phyloP scores from a whole-genome alignment of 495 filamentous ascomycete genomes.

The Chaetomidium leptoderma region DNA sequence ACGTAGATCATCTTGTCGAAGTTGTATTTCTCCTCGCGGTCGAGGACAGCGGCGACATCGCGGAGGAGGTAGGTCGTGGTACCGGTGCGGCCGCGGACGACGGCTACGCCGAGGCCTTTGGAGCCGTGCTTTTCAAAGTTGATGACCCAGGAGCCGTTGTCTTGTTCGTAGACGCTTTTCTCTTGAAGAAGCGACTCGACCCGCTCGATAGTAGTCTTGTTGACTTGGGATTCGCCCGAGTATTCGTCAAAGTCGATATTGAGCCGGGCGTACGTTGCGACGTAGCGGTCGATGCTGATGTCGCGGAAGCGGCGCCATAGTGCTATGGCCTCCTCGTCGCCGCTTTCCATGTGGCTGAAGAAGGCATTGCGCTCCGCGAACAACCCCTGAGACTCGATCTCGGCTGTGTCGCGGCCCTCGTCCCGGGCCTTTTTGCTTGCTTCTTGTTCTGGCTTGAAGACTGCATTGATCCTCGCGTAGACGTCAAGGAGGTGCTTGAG shows the following conservation, averaged over 20 bases:
- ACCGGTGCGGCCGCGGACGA: conserved; percentile 57
- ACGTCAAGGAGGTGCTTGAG: conserved; percentile 61
- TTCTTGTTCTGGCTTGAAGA: conserved; percentile 53
- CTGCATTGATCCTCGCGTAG: conserved; percentile 57
- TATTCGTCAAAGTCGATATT: conserved; percentile 93
- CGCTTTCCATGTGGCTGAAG: conserved; percentile 87
- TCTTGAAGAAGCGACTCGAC: conserved; percentile 61
- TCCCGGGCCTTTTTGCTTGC: conserved; percentile 41
- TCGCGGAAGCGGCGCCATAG: conserved; percentile 85
- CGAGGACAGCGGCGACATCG: conserved; percentile 58
- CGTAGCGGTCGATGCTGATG: conserved; percentile 80
- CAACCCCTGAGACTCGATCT: conserved; percentile 46
- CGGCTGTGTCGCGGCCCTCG: conserved; percentile 46
- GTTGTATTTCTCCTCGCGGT: conserved; percentile 53
- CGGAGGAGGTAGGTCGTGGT: conserved; percentile 61
- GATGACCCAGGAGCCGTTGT: conserved; percentile 81
- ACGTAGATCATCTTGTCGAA: conserved; percentile 69
- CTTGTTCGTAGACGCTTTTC: conserved; percentile 67
- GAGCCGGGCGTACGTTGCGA: conserved; percentile 40
- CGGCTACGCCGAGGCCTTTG: conserved; percentile 52
- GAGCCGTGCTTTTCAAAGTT: conserved; percentile 72
- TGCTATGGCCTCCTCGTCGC: conserved; percentile 67
- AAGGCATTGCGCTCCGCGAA: conserved; percentile 65
- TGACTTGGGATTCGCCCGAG: conserved; percentile 85
- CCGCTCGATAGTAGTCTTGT: conserved; percentile 69